Evolutionary conservation across 768 basidiomycete species (phyloP).

Genomic region (Auriscalpium microsporum): DNA sequence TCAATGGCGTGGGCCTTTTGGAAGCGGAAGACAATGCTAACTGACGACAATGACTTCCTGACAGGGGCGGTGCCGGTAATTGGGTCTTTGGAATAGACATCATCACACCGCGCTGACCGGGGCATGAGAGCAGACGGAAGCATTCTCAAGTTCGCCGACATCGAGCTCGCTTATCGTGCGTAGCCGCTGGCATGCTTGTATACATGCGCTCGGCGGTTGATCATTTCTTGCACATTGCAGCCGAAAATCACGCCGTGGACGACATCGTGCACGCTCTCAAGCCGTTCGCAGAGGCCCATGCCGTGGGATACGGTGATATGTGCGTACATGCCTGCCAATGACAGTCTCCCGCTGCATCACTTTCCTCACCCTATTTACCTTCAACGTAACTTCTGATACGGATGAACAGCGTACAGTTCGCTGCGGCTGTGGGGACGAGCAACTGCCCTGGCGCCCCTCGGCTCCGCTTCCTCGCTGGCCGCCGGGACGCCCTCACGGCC

Average conservation of each 20-base stretch:
- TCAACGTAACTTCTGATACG: slow-evolving; percentile 4
- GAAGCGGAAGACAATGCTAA: too few species aligned
- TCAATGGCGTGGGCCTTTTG: neutral
- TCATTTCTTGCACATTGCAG: neutral
- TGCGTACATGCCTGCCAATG: neutral
- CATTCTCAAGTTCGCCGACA: slow-evolving; percentile 12
- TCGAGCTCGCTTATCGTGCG: slow-evolving; percentile 10
- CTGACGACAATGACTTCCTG: neutral
- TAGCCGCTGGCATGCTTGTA: neutral
- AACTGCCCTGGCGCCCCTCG: slow-evolving; percentile 18
- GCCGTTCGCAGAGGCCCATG: slow-evolving; percentile 10
- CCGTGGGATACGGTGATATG: slow-evolving; percentile 9
- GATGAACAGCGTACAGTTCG: slow-evolving; percentile 17
- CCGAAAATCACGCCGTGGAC: neutral
- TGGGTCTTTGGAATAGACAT: neutral
- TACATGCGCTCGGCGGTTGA: neutral
- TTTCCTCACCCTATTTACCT: neutral
- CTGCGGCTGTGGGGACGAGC: slow-evolving; percentile 17
- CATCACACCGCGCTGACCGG: neutral
- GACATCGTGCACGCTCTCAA: neutral
- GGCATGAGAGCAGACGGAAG: slow-evolving; percentile 12
- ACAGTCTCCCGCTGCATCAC: neutral
- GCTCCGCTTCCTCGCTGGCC: slow-evolving; percentile 16
- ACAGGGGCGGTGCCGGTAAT: neutral
- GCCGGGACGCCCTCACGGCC: slow-evolving; percentile 12